Evolutionary conservation across 805 yeast genomes (phyloP), one percentile per base, ranked within the genome.

Genomic region (Kuraishia borneana): DNA sequence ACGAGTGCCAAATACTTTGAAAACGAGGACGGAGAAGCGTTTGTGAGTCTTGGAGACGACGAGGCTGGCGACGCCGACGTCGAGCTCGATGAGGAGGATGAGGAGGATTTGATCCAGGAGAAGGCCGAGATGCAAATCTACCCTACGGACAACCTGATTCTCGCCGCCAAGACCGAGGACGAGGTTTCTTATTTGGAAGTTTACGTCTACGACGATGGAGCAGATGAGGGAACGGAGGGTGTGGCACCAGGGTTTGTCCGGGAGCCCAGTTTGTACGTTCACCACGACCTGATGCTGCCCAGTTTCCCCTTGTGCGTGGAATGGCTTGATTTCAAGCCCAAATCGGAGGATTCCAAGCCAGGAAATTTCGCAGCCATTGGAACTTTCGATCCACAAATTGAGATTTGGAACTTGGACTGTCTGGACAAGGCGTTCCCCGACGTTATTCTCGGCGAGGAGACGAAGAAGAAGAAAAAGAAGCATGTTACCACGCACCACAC

Each of bases 331-430:
- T 82, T 70, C 54, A 68, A 65, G 40, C 89, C 94, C 21, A 45
- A 57, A 10, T 61, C 63, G 23, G 62, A 61, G 28, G 16, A 19
- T 3, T 56, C 57, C 21, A 70, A 73, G 40, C 60, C 76, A 21
- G 96, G 94, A 8, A 92, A 87, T 58, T 87, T 84, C 58, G 97
- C 94, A 2, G 98, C 98, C 10, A 66, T 92, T 43, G 97, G 97
- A 52, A 83, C 97, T 2, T 89, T 92, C 54, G 97, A 89, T 47
- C 98, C 98, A 27, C 94, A 83, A 51, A 89, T 92, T 56, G 98
- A 92, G 60, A 71, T 92, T 40, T 92, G 97, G 97, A 87, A 92
- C 57, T 64, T 92, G 48, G 98, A 92, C 54, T 76, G 80, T 42
- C 65, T 89, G 23, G 97, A 92, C 46, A 85, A 85, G 49, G 89